Conservation (phyloP, 768 basidiomycete species). For the Tylopilus plumbeoviolaceoides region DNA sequence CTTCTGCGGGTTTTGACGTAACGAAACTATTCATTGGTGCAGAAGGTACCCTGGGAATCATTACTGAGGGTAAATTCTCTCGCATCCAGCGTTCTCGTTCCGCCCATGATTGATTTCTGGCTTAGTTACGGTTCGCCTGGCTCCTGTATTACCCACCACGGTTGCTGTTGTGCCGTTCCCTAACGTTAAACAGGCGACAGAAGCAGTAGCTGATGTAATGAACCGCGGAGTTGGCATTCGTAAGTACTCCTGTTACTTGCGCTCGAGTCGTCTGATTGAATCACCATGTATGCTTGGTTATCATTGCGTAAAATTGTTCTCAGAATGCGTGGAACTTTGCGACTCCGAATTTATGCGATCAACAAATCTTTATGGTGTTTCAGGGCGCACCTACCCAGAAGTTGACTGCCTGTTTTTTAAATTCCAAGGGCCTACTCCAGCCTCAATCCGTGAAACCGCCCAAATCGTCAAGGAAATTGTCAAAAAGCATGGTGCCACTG, state of each 20-base stretch:
- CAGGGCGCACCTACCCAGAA: slow-evolving; percentile 52
- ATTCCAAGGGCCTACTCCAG: slow-evolving; percentile 66
- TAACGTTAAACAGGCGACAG: slow-evolving; percentile 65
- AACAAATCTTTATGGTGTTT: slow-evolving; percentile 53
- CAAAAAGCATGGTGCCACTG: slow-evolving; percentile 61
- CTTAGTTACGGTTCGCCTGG: slow-evolving; percentile 72
- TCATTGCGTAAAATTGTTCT: neutral
- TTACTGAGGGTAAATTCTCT: slow-evolving; percentile 65
- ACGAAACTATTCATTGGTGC: slow-evolving; percentile 88
- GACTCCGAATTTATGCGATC: slow-evolving; percentile 69
- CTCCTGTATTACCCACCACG: slow-evolving; percentile 77
- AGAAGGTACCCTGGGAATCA: slow-evolving; percentile 77
- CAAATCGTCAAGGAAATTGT: slow-evolving; percentile 54
- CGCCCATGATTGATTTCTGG: neutral
- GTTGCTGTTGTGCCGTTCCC: slow-evolving; percentile 84
- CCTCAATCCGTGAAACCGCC: slow-evolving; percentile 59
- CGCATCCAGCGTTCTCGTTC: neutral
- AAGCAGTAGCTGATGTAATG: slow-evolving; percentile 69
- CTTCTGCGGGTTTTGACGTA: slow-evolving; percentile 81
- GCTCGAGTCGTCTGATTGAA: neutral
- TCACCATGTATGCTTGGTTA: neutral
- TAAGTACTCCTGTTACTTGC: slow-evolving; percentile 34
- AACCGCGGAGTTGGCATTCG: slow-evolving; percentile 74
- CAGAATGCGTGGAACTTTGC: slow-evolving; percentile 82
- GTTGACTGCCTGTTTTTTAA: slow-evolving; percentile 82